Evolutionary conservation across 2,329 filamentous ascomycete species (phyloP).

Genomic region (Fusarium metavorans): DNA sequence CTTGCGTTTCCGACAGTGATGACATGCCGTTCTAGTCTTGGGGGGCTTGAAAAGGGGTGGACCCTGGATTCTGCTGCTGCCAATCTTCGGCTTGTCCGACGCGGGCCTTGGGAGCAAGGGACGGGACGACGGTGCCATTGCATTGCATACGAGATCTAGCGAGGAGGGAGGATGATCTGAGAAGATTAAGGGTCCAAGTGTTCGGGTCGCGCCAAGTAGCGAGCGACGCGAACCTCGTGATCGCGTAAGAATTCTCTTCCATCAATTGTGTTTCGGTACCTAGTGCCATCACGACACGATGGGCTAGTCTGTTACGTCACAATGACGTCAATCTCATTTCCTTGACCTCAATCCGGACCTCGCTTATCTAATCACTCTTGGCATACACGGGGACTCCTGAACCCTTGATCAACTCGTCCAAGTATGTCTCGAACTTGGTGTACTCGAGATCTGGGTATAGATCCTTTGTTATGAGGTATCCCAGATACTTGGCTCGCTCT

Average conservation of each 20-base stretch:
- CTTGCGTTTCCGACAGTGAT: neutral
- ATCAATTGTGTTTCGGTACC: neutral
- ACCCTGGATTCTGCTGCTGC: neutral
- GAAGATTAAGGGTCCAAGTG: neutral
- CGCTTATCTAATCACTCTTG: neutral
- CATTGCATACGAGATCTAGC: neutral
- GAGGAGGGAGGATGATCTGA: neutral
- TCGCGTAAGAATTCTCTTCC: neutral
- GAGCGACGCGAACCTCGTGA: neutral
- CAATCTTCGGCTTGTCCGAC: neutral
- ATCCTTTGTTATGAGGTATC: conserved; percentile 28
- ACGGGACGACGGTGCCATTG: neutral
- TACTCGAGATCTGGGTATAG: conserved; percentile 30
- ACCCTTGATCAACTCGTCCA: conserved; percentile 23
- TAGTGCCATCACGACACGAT: neutral
- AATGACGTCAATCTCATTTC: neutral
- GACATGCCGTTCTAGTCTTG: neutral
- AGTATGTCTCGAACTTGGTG: conserved; percentile 24
- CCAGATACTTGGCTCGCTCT: conserved; percentile 21
- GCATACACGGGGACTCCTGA: conserved; percentile 18
- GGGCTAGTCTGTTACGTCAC: neutral
- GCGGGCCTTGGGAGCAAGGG: neutral
- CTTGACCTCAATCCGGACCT: neutral
- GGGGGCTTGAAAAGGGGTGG: neutral
- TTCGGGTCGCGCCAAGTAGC: neutral